These are phyloP conservation scores for Arthrobotrys sphaeroides DNA, from an alignment of 2,329 filamentous ascomycete species.

Conservation along the genomic window DNA sequence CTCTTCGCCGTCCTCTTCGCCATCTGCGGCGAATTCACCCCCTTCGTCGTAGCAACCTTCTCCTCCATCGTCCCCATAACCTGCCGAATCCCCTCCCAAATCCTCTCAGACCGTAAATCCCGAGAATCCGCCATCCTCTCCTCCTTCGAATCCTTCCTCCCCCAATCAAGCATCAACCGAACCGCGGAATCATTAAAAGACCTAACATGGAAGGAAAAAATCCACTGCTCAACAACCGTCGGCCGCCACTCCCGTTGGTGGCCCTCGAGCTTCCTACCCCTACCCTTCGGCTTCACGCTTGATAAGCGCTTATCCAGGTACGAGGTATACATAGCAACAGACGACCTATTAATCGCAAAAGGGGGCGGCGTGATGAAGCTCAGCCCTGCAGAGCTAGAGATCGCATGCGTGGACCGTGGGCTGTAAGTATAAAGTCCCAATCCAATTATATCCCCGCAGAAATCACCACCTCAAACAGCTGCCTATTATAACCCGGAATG, in stretches of 20 bases:
- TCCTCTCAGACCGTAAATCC: slow-evolving; percentile 67
- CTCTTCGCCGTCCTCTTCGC: slow-evolving; percentile 79
- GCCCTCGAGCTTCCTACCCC: slow-evolving; percentile 60
- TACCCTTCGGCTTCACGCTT: slow-evolving; percentile 66
- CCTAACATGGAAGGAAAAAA: slow-evolving; percentile 61
- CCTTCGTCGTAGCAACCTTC: slow-evolving; percentile 77
- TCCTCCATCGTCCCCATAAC: slow-evolving; percentile 78
- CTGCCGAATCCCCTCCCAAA: slow-evolving; percentile 82
- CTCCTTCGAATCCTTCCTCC: slow-evolving; percentile 63
- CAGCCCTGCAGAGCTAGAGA: slow-evolving; percentile 70
- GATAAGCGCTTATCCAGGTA: slow-evolving; percentile 66
- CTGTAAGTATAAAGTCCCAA: slow-evolving; percentile 63
- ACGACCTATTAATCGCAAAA: slow-evolving; percentile 74
- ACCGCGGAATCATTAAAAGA: slow-evolving; percentile 56
- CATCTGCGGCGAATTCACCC: slow-evolving; percentile 85
- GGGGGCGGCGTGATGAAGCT: slow-evolving; percentile 71
- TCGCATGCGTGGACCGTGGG: slow-evolving; percentile 77
- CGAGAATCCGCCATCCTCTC: slow-evolving; percentile 66
- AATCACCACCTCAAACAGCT: neutral
- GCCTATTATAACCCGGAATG: neutral
- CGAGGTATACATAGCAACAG: slow-evolving; percentile 72
- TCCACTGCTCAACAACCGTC: slow-evolving; percentile 61
- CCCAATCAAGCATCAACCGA: slow-evolving; percentile 58
- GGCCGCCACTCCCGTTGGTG: slow-evolving; percentile 55
- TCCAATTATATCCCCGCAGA: too few relatives aligned